Evolutionary conservation across 2,329 filamentous ascomycete species (phyloP).

Genomic region (Cryphonectria parasitica): DNA sequence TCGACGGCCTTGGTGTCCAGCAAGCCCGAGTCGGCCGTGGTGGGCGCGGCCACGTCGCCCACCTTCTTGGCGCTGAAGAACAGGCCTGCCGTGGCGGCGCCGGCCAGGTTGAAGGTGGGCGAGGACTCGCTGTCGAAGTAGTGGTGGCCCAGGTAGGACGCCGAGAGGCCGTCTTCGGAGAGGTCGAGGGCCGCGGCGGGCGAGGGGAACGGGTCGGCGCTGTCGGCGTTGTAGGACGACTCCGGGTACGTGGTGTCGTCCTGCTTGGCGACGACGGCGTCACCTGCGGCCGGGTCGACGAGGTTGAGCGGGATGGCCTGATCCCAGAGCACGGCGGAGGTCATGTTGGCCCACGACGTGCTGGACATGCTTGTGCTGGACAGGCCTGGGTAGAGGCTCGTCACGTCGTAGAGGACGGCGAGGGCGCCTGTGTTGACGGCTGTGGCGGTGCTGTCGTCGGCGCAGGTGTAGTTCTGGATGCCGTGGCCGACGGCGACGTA

Average conservation of each 20-base stretch:
- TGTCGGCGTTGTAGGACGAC: constrained; percentile 46
- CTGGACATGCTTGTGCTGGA: constrained; percentile 42
- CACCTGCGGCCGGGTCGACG: constrained; percentile 35
- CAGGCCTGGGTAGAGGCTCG: constrained; percentile 53
- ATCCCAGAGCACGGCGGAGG: constrained; percentile 45
- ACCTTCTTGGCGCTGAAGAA: constrained; percentile 54
- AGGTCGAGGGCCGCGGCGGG: constrained; percentile 45
- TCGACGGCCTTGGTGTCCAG: constrained; percentile 56
- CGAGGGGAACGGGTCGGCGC: constrained; percentile 49
- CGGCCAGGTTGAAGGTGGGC: constrained; percentile 64
- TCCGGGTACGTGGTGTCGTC: constrained; percentile 37
- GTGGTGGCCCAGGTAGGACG: constrained; percentile 64
- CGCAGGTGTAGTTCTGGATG: constrained; percentile 72
- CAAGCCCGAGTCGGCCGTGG: constrained; percentile 49
- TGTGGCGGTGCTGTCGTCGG: constrained; percentile 35
- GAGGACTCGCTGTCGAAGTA: constrained; percentile 61
- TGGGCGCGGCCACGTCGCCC: constrained; percentile 56
- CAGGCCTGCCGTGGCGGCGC: constrained; percentile 39
- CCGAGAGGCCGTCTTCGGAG: constrained; percentile 35
- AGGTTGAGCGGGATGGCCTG: constrained; percentile 55
- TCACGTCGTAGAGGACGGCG: constrained; percentile 64
- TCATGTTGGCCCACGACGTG: constrained; percentile 45
- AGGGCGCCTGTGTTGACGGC: constrained; percentile 56
- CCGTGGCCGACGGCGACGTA: constrained; percentile 66
- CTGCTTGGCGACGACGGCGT: constrained; percentile 31